Evolutionary conservation across 1,139 yeast species (phyloP).

Genomic region (Tardiomyces depauwii): DNA sequence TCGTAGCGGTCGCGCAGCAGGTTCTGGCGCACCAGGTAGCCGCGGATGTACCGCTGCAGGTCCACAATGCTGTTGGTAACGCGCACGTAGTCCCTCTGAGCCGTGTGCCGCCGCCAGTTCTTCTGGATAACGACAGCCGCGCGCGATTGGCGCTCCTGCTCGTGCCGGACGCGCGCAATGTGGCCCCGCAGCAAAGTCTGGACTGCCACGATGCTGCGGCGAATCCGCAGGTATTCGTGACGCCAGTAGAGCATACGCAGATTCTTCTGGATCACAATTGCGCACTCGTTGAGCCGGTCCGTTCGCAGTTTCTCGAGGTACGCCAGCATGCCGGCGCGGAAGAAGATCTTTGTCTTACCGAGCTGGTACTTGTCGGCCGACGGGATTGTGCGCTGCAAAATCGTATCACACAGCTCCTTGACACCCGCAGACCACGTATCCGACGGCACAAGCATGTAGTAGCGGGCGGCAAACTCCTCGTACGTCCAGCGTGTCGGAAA

Average conservation of each 20-base stretch:
- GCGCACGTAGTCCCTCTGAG: constrained; percentile 36
- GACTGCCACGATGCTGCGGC: constrained; percentile 41
- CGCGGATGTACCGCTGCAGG: constrained; percentile 63
- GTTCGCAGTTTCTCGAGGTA: constrained; percentile 75
- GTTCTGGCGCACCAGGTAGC: constrained; percentile 44
- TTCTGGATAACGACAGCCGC: constrained; percentile 74
- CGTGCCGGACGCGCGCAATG: constrained; percentile 46
- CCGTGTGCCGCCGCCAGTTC: constrained; percentile 50
- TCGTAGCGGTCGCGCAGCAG: constrained; percentile 39
- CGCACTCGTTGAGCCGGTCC: constrained; percentile 65
- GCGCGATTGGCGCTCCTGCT: constrained; percentile 43
- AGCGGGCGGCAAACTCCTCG: constrained; percentile 85
- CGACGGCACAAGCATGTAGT: constrained; percentile 71
- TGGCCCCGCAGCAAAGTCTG: constrained; percentile 61
- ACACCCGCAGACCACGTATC: constrained; percentile 45
- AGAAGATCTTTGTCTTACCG: constrained; percentile 74
- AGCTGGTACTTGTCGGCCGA: constrained; percentile 60
- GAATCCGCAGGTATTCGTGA: constrained; percentile 43
- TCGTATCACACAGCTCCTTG: constrained; percentile 52
- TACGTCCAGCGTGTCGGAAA: constrained; percentile 96
- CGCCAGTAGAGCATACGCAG: constrained; percentile 59
- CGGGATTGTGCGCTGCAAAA: constrained; percentile 52
- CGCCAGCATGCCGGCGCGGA: constrained; percentile 91
- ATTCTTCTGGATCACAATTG: constrained; percentile 78
- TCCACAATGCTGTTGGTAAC: constrained; percentile 42